Evolutionary conservation across 1,139 yeast species (phyloP).

Genomic region (Blastobotrys serpentis): DNA sequence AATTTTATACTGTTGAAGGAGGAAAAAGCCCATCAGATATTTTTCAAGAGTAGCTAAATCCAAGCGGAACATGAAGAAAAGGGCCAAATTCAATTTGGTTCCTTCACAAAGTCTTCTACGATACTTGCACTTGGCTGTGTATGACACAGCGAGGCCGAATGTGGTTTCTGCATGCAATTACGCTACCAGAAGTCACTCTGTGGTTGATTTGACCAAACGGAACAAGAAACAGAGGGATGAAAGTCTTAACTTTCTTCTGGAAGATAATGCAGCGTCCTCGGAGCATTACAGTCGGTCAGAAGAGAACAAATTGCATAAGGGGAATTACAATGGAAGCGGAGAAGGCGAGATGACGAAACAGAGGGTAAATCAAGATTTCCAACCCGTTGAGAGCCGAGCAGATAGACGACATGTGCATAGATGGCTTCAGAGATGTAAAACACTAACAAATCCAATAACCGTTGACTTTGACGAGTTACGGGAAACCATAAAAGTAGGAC

Average conservation of each 20-base stretch:
- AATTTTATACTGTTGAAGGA: constrained; percentile 3
- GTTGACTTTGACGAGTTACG: constrained; percentile 16
- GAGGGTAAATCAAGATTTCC: not conserved
- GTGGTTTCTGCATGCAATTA: constrained; percentile 6
- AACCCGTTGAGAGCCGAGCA: constrained; percentile 1
- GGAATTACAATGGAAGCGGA: too few relatives aligned
- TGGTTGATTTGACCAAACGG: not conserved
- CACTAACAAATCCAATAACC: not conserved
- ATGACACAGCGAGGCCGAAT: constrained; percentile 6
- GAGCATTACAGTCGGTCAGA: constrained; percentile 4
- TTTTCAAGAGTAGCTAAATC: not conserved
- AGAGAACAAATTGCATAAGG: constrained; percentile 2
- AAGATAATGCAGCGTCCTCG: not conserved
- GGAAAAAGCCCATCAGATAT: constrained; percentile 1
- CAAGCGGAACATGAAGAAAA: constrained; percentile 8
- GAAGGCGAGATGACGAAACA: not conserved
- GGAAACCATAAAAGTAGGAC: constrained; percentile 15
- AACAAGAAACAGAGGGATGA: constrained; percentile 8
- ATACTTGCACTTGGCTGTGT: constrained; percentile 20
- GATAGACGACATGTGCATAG: not conserved
- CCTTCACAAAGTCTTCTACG: constrained; percentile 26
- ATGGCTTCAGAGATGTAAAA: constrained; percentile 2
- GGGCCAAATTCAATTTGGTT: constrained; percentile 16
- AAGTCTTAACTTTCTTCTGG: constrained; percentile 10
- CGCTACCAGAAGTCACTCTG: not conserved